phyloP scores from a whole-genome alignment of 2,329 filamentous ascomycete species.

The Hypoxylon sp. region DNA sequence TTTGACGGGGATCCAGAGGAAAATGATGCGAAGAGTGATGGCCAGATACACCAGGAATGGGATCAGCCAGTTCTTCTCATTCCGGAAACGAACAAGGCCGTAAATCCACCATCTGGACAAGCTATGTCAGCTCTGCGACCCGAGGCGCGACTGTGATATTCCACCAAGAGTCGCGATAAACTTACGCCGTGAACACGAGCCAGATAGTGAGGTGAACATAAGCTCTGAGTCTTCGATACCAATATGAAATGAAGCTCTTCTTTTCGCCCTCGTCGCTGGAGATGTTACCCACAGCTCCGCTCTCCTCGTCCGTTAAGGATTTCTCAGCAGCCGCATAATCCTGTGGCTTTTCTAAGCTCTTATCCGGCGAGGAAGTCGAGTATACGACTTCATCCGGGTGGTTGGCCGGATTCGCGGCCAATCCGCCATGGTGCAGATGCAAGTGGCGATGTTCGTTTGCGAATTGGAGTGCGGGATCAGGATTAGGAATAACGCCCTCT shows the following conservation, averaged over 20 bases:
- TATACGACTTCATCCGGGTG: constrained; percentile 64
- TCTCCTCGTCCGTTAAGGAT: constrained; percentile 54
- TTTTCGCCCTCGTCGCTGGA: constrained; percentile 28
- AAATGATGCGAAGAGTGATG: constrained; percentile 80
- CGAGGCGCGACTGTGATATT: constrained; percentile 13
- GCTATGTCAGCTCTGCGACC: constrained; percentile 40
- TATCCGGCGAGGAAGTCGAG: constrained; percentile 60
- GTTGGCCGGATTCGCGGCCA: constrained; percentile 52
- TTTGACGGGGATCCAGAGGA: constrained; percentile 78
- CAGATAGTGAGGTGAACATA: constrained; percentile 63
- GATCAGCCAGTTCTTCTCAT: constrained; percentile 82
- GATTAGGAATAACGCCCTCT: constrained; percentile 44
- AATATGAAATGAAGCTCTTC: constrained; percentile 51
- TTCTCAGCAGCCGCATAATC: constrained; percentile 58
- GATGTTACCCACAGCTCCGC: constrained; percentile 51
- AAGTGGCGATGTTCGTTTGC: constrained; percentile 61
- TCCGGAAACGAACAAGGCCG: constrained; percentile 73
- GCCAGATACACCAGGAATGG: constrained; percentile 86
- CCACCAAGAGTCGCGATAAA: constrained; percentile 35
- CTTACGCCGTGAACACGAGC: constrained; percentile 57
- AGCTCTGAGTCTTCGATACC: constrained; percentile 62
- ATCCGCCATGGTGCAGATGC: constrained; percentile 60
- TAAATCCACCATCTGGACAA: constrained; percentile 58
- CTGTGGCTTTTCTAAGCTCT: constrained; percentile 56
- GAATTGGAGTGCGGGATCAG: constrained; percentile 55